phyloP scores from a whole-genome alignment of 2,329 filamentous ascomycete species.

The Triangularia setosa region DNA sequence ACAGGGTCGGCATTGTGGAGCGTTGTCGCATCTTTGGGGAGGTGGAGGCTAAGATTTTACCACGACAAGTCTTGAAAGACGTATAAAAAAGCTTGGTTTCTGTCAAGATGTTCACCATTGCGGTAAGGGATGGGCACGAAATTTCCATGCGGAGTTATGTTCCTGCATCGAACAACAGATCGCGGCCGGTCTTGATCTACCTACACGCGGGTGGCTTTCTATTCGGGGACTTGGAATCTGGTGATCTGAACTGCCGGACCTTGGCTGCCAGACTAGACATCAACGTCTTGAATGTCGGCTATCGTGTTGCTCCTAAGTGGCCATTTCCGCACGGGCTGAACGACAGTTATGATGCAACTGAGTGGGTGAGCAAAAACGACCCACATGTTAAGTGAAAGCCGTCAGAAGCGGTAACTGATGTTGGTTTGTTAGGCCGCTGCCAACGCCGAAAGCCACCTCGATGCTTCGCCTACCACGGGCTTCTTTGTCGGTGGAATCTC shows the following conservation, averaged over 20 bases:
- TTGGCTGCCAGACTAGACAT: neutral
- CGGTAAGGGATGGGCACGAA: neutral
- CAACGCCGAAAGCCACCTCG: neutral
- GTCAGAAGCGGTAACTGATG: too few species aligned
- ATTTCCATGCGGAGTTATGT: neutral
- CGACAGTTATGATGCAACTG: neutral
- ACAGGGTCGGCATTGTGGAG: neutral
- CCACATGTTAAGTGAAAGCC: neutral
- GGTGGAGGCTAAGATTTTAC: neutral
- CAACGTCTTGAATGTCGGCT: neutral
- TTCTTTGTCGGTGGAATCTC: neutral
- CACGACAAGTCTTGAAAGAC: neutral
- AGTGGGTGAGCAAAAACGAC: neutral
- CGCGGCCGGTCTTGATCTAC: neutral
- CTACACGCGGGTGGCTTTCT: neutral
- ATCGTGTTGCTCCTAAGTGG: neutral
- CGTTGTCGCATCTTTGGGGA: neutral
- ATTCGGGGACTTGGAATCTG: neutral
- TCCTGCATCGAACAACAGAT: neutral
- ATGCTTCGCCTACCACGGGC: neutral
- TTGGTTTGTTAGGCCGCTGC: neutral
- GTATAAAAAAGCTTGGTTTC: neutral
- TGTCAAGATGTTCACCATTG: neutral
- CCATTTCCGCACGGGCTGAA: neutral
- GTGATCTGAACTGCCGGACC: neutral